phyloP scores from a whole-genome alignment of 2,329 filamentous ascomycete genomes.

The Penicillium occitanis region DNA sequence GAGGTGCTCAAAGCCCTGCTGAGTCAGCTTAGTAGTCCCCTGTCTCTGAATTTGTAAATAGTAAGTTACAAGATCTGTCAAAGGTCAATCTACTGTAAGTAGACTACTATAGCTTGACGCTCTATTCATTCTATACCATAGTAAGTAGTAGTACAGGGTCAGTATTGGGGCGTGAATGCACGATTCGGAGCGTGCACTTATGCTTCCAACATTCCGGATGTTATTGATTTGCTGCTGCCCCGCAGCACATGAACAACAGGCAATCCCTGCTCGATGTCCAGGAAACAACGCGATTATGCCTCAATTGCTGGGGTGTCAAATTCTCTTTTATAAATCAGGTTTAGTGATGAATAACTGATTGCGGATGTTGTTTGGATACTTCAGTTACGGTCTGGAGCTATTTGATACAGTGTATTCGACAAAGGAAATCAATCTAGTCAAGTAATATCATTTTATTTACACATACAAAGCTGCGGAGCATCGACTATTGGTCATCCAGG shows the following conservation, averaged over 20 bases:
- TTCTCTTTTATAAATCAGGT: background rate
- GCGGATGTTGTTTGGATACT: background rate
- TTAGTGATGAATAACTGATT: background rate
- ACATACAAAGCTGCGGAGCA: constrained; percentile 20
- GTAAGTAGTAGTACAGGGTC: no score
- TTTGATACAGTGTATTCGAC: constrained; percentile 17
- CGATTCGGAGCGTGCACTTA: background rate
- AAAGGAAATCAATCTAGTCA: constrained; percentile 23
- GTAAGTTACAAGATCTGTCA: background rate
- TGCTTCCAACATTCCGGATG: background rate
- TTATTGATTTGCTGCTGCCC: background rate
- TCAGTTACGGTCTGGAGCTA: background rate
- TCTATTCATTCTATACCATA: no score
- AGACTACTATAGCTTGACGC: no score
- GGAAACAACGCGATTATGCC: background rate
- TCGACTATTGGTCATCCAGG: constrained; percentile 71
- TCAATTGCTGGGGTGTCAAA: background rate
- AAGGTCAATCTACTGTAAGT: no score
- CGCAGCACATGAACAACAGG: background rate
- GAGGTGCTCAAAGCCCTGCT: background rate
- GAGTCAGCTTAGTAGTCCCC: background rate
- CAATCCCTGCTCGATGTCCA: background rate
- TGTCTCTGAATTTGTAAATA: background rate
- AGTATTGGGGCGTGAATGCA: background rate
- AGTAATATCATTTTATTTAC: constrained; percentile 22